A percentile compares a stretch with the other conserved stretches of the same genome.
phyloP scores from a whole-genome alignment of 1,139 yeast genomes.

The Geotrichum restrictum region DNA sequence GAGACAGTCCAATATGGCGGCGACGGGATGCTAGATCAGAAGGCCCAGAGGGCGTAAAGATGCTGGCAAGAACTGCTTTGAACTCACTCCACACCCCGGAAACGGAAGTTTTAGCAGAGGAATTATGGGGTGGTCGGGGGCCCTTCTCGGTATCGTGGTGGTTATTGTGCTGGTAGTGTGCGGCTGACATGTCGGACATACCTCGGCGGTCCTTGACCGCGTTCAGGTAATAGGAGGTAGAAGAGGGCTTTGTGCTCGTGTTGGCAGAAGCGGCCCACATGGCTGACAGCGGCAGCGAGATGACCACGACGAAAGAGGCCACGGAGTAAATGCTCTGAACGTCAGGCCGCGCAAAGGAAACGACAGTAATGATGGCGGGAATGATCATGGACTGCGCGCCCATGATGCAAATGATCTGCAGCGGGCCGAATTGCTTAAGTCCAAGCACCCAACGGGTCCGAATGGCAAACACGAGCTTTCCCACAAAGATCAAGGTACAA shows the following conservation, averaged over 20 bases:
- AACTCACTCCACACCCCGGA: too few species aligned
- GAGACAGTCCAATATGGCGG: not conserved
- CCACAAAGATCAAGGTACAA: constrained; percentile 55
- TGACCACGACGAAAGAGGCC: constrained; percentile 48
- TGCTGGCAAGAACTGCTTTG: not conserved
- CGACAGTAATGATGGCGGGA: constrained; percentile 55
- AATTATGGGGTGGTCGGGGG: too few species aligned
- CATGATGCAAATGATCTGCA: constrained; percentile 77
- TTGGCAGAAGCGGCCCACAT: constrained; percentile 61
- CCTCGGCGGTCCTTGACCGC: not conserved
- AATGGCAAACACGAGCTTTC: constrained; percentile 64
- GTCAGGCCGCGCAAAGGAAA: constrained; percentile 27
- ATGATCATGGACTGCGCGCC: constrained; percentile 74
- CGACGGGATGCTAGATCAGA: not conserved
- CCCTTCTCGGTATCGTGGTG: too few species aligned
- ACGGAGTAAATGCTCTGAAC: constrained; percentile 41
- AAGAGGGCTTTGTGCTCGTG: not conserved
- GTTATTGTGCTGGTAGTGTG: not conserved
- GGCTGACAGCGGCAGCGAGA: constrained; percentile 76
- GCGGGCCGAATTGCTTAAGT: constrained; percentile 70
- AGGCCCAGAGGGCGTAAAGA: not conserved
- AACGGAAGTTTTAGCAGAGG: too few species aligned
- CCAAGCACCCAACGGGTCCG: constrained; percentile 72
- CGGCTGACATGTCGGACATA: not conserved
- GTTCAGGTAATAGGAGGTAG: not conserved